Percentiles rank a stretch among this genome's conserved stretches.
Evolutionary conservation across 176 grass and related monocot species (phyloP).

Genomic region (Cymbopogon citratus): DNA sequence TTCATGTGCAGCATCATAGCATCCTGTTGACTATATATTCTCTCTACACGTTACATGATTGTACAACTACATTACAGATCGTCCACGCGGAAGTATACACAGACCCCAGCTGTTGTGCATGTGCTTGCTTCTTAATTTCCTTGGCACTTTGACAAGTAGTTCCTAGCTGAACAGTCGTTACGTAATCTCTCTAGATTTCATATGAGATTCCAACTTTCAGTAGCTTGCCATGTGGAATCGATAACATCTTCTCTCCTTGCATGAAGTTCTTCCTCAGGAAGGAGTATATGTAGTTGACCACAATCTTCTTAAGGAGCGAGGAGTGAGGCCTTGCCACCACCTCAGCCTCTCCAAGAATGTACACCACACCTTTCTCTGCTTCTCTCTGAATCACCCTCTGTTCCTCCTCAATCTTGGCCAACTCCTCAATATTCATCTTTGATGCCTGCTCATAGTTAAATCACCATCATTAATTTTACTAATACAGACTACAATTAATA

Average conservation of each 20-base stretch:
- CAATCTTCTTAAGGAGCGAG: slow-evolving; percentile 25
- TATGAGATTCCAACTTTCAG: slow-evolving; percentile 52
- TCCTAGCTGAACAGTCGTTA: not conserved
- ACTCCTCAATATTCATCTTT: slow-evolving; percentile 21
- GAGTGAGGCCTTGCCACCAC: slow-evolving; percentile 37
- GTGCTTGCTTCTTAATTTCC: not conserved
- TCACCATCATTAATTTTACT: not conserved
- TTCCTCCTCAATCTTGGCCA: slow-evolving; percentile 28
- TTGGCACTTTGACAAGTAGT: not conserved
- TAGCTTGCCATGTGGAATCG: slow-evolving; percentile 28
- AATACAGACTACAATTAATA: not conserved
- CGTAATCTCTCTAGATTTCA: slow-evolving; percentile 1
- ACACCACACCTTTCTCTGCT: slow-evolving; percentile 38
- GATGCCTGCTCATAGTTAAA: not conserved
- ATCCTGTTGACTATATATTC: not conserved
- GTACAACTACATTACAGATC: not conserved
- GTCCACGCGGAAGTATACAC: not conserved
- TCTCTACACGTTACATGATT: not conserved
- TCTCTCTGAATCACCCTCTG: slow-evolving; percentile 27
- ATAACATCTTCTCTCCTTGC: slow-evolving; percentile 33
- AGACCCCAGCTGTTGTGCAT: not conserved
- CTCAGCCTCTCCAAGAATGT: slow-evolving; percentile 34
- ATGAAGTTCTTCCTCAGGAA: slow-evolving; percentile 50
- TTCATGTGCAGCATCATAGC: slow-evolving; percentile 1
- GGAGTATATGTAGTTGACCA: slow-evolving; percentile 33